phyloP scores from a whole-genome alignment of 2,329 filamentous ascomycete genomes.

The Helicocarpus griseus region DNA sequence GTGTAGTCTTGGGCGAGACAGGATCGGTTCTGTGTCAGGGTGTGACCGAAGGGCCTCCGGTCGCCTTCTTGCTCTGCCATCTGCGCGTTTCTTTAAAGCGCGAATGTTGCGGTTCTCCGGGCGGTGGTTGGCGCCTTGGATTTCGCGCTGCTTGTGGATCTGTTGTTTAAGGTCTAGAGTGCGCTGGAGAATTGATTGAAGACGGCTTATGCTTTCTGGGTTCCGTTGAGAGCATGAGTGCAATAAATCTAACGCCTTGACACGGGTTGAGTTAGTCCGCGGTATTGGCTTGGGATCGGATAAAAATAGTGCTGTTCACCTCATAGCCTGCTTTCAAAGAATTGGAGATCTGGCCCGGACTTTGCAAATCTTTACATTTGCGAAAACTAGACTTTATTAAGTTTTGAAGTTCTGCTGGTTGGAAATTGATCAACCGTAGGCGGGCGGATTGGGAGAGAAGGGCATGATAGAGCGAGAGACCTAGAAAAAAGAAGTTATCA shows the following conservation, averaged over 20 bases:
- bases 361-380: constrained; percentile 28
- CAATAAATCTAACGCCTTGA: constrained; percentile 30
- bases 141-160: constrained; percentile 14
- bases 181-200: constrained; percentile 21
- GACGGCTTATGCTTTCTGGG: constrained; percentile 14
- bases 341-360: constrained; percentile 29
- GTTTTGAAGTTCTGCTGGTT: constrained; percentile 16
- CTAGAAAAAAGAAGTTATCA: constrained; percentile 16
- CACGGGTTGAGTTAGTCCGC: neutral
- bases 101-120: constrained; percentile 11
- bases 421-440: constrained; percentile 16
- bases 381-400: constrained; percentile 30
- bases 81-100: constrained; percentile 14
- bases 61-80: constrained; percentile 18
- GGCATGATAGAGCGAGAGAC: constrained; percentile 36
- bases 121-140: constrained; percentile 11
- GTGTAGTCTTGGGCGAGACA: constrained; percentile 25
- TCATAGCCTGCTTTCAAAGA: constrained; percentile 34
- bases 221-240: constrained; percentile 24
- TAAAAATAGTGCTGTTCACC: constrained; percentile 15
- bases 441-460: constrained; percentile 34
- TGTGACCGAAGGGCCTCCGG: constrained; percentile 22
- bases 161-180: constrained; percentile 15
- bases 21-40: constrained; percentile 25
- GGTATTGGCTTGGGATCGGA: neutral